Conservation (phyloP, 2,329 filamentous ascomycete species). For the Ophiostoma sp. region DNA sequence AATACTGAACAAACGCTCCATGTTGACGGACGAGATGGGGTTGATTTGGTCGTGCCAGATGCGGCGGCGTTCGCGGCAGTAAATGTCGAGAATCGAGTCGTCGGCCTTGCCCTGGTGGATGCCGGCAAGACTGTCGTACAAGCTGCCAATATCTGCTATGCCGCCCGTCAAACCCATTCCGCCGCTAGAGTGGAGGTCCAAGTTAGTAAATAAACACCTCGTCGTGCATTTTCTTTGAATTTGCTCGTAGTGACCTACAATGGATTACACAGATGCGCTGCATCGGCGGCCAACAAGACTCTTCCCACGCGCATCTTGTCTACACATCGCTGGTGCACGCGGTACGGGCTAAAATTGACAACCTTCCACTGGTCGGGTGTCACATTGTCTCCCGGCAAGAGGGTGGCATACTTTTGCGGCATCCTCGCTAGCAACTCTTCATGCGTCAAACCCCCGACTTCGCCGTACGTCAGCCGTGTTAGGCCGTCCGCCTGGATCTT, state of each 20-base stretch:
- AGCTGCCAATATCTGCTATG: constrained; percentile 50
- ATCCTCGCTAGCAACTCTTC: constrained; percentile 56
- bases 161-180: constrained; percentile 52
- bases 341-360: constrained; percentile 59
- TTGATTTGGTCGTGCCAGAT: constrained; percentile 39
- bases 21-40: constrained; percentile 31
- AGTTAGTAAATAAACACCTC: not conserved
- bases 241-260: constrained; percentile 39
- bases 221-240: not conserved
- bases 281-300: constrained; percentile 59
- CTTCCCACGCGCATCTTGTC: constrained; percentile 53
- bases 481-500: constrained; percentile 58
- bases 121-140: constrained; percentile 49
- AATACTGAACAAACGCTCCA: constrained; percentile 30
- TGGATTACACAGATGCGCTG: constrained; percentile 58
- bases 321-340: constrained; percentile 46
- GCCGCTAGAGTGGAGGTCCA: constrained; percentile 35
- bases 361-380: constrained; percentile 59
- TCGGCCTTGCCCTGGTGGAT: constrained; percentile 43
- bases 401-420: constrained; percentile 54
- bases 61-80: constrained; percentile 42
- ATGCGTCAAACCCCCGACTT: constrained; percentile 50
- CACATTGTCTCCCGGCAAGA: constrained; percentile 57
- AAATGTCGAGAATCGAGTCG: constrained; percentile 45
- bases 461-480: constrained; percentile 65